A percentile compares a stretch with the other conserved stretches of the same genome.
Evolutionary conservation across 2,329 filamentous ascomycete species (phyloP).

Genomic region (Huntiella savannae): DNA sequence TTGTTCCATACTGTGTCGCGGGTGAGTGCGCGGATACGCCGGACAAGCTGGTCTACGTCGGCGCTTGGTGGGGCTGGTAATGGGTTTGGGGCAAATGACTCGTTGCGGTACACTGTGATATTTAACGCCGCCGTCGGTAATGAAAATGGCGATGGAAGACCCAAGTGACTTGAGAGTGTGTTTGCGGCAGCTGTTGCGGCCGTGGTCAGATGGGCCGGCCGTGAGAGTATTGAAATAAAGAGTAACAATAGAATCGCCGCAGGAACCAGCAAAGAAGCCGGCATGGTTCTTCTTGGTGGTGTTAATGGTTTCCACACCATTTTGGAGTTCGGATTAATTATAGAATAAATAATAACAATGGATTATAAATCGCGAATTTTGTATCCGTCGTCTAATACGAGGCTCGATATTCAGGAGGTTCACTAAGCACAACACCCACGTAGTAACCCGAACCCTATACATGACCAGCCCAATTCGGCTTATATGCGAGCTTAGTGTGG

Average conservation of each 20-base stretch:
- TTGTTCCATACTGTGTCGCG: slow-evolving; percentile 25
- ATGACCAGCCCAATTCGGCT: too few species aligned
- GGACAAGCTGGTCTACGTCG: slow-evolving; percentile 20
- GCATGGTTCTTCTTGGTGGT: slow-evolving; percentile 3
- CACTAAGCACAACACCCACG: background rate
- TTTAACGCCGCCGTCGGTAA: slow-evolving; percentile 15
- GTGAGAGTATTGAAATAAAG: slow-evolving; percentile 5
- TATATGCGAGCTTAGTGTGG: background rate
- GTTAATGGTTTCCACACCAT: slow-evolving; percentile 10
- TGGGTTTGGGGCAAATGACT: slow-evolving; percentile 18
- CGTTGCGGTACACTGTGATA: slow-evolving; percentile 18
- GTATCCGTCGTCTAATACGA: background rate
- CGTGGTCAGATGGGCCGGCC: slow-evolving; percentile 15
- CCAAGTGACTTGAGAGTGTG: background rate
- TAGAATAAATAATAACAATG: background rate
- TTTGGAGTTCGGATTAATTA: background rate
- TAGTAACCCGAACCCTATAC: background rate
- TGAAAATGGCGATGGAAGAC: slow-evolving; percentile 2
- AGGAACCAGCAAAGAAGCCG: slow-evolving; percentile 5
- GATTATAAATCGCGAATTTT: background rate
- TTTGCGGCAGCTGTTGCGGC: slow-evolving; percentile 1
- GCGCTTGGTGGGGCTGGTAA: slow-evolving; percentile 20
- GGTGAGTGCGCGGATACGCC: slow-evolving; percentile 19
- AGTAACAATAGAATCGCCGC: slow-evolving; percentile 6
- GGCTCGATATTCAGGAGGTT: background rate